Base-by-base conservation (phyloP, 202 grass and related monocot species). In the Setaria italica region DNA sequence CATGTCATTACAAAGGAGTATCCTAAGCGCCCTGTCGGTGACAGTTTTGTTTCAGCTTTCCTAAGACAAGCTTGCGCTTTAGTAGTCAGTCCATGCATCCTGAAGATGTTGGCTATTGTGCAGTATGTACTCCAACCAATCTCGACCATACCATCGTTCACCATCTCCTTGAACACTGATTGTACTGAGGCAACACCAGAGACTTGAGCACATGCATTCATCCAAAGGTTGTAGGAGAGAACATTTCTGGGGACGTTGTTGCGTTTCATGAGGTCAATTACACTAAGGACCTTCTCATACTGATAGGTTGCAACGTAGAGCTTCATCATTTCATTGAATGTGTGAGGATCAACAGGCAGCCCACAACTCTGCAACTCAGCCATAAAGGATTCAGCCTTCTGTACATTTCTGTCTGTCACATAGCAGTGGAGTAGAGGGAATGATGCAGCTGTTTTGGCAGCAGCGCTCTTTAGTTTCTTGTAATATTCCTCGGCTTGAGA, bases 101-200 rank as follows among this genome's bases (percentile, higher is more conserved):
- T 89, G 78, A 92, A 92, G 37, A 92, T 87, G 77, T 94, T 92
- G 1, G 92, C 92, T 84, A 94, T 57, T 15, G 90, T 94, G 72
- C 87, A 89, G 75, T 90, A 94, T 73, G 91, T 90, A 86, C 94
- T 97, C 94, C 94, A 97, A 94, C 92, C 94, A 70, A 97, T 85
- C 88, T 89, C 84, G 68, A 90, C 76, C 77, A 56, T 85, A 58
- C 71, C 88, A 83, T 97, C 92, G 68, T 87, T 89, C 65, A 79
- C 72, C 94, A 97, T 97, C 82, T 94, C 90, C 79, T 89, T 76
- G 64, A 85, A 83, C 8, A 87, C 81, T 86, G 78, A 88, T 45
- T 92, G 82, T 65, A 85, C 90, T 17, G 81, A 85, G 21, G 54
- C 66, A 77, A 85, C 46, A 83, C 79, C 90, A 88, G 76, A 94